These are phyloP conservation scores for Mycena galericulata DNA, from an alignment of 768 basidiomycete species.

Conservation along the genomic window DNA sequence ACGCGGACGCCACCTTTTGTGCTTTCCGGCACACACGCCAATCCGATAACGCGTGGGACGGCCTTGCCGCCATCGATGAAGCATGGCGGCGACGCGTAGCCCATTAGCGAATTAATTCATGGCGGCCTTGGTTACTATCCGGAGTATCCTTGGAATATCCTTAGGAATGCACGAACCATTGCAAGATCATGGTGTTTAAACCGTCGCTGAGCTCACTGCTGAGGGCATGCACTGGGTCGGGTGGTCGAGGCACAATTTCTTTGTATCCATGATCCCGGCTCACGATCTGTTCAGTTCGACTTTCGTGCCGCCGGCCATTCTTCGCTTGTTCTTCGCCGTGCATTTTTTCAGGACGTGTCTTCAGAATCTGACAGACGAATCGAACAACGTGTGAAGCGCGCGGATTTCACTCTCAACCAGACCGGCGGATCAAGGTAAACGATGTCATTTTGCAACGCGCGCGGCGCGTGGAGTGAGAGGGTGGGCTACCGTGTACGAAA, in stretches of 20 bases:
- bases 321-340: neutral
- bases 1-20: neutral
- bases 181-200: no score
- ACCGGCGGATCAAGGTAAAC: slow-evolving; percentile 5
- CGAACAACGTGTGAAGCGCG: neutral
- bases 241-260: no score
- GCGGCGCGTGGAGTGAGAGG: no score
- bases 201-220: no score
- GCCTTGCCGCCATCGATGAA: neutral
- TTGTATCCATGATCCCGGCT: slow-evolving; percentile 4
- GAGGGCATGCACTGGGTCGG: no score
- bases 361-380: no score
- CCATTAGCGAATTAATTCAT: neutral
- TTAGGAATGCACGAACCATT: no score
- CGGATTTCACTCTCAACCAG: neutral
- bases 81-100: neutral
- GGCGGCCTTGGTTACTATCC: no score
- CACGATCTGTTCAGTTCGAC: neutral
- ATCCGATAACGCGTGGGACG: slow-evolving; percentile 10
- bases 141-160: neutral
- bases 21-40: neutral
- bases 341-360: neutral
- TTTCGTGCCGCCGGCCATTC: slow-evolving; percentile 6
- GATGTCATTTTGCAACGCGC: neutral
- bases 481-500: no score